Evolutionary conservation across 768 basidiomycete species (phyloP).

Genomic region (Roridomyces roridus): DNA sequence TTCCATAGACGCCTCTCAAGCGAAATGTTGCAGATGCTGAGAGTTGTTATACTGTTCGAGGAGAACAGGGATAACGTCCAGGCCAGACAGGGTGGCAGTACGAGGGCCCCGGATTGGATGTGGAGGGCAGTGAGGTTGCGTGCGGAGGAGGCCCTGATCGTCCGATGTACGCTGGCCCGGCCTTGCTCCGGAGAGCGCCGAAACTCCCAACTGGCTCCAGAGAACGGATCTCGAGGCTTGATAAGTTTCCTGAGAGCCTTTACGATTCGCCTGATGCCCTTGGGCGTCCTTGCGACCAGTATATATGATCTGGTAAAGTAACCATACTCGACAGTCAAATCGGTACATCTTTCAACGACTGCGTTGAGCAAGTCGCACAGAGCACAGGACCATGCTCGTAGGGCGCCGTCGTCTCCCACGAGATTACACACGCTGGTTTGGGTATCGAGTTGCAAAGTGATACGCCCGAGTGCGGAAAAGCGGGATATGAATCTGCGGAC

Average conservation of each 20-base stretch:
- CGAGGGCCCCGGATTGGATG: slow-evolving; percentile 22
- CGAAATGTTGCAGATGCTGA: slow-evolving; percentile 18
- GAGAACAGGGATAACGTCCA: slow-evolving; percentile 23
- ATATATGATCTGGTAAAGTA: slow-evolving; percentile 19
- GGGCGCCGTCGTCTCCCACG: slow-evolving; percentile 17
- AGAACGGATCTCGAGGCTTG: not conserved
- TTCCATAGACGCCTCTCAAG: slow-evolving; percentile 16
- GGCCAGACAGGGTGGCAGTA: slow-evolving; percentile 20
- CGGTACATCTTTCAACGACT: slow-evolving; percentile 18
- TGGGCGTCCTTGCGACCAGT: not conserved
- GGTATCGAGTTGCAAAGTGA: slow-evolving; percentile 18
- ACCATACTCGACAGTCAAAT: slow-evolving; percentile 20
- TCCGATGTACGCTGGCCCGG: slow-evolving; percentile 1
- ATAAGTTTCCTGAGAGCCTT: slow-evolving; percentile 5
- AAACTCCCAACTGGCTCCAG: slow-evolving; percentile 15
- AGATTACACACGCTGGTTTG: slow-evolving; percentile 22
- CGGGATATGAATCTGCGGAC: slow-evolving; percentile 14
- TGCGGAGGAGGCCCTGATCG: not conserved
- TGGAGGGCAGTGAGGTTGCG: slow-evolving; percentile 11
- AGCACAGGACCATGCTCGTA: slow-evolving; percentile 19
- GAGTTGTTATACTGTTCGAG: slow-evolving; percentile 6
- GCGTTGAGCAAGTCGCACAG: slow-evolving; percentile 11
- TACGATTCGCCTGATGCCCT: not conserved
- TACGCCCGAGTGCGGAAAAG: slow-evolving; percentile 14
- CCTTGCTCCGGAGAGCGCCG: slow-evolving; percentile 11